These are phyloP conservation scores for Excoecaria agallocha DNA, from an alignment of 345 rosid species.

Conservation along the genomic window DNA sequence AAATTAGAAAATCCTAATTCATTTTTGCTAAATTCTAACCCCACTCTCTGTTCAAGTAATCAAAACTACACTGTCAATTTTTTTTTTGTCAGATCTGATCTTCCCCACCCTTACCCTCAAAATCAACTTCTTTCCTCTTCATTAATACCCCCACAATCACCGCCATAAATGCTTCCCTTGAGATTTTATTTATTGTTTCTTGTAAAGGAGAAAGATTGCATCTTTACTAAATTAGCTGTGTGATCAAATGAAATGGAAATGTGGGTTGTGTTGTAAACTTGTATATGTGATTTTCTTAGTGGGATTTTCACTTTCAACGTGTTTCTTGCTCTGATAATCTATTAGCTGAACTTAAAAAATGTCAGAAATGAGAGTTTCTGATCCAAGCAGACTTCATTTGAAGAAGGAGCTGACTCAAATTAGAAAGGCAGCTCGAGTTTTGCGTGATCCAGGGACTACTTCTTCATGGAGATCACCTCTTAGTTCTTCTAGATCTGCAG, in stretches of 20 bases:
- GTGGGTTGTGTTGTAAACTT: constrained; percentile 8
- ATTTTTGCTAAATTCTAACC: background rate
- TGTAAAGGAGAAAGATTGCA: background rate
- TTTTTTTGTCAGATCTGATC: constrained; percentile 15
- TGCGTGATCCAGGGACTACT: constrained; percentile 91
- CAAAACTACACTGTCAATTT: background rate
- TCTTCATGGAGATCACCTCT: constrained; percentile 81
- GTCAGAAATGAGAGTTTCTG: constrained; percentile 59
- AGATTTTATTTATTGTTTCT: background rate
- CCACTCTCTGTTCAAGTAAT: background rate
- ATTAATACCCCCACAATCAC: background rate
- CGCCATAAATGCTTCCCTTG: constrained; percentile 2
- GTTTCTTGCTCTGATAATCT: background rate
- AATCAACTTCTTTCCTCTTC: background rate
- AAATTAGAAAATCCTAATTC: background rate
- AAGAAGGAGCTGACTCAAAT: constrained; percentile 89
- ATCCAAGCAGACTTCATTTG: constrained; percentile 74
- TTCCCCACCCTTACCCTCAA: background rate
- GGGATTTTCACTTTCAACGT: background rate
- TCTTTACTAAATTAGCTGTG: background rate
- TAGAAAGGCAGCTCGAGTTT: constrained; percentile 73
- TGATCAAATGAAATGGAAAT: constrained; percentile 15
- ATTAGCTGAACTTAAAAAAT: constrained; percentile 16
- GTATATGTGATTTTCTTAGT: constrained; percentile 7
- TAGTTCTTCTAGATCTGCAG: constrained; percentile 62